These are phyloP conservation scores for Trypanosoma melophagium DNA, from an alignment of 208 protist genomes.

Conservation along the genomic window DNA sequence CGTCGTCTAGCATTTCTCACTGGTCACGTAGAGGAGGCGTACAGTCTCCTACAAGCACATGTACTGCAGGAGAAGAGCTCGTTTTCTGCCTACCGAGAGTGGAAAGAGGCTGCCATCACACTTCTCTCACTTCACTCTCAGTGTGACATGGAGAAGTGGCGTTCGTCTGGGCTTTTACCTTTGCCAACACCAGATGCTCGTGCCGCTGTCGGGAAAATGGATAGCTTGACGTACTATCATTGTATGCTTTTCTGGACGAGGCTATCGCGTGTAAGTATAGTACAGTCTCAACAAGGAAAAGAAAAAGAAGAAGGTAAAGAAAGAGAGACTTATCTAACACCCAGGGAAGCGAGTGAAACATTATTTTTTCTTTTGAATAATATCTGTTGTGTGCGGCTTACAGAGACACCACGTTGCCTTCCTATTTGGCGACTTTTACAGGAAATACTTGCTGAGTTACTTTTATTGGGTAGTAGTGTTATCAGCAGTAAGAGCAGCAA, in stretches of 20 bases:
- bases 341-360: conserved; percentile 28
- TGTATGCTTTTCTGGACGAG: conserved; percentile 23
- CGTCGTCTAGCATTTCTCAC: conserved; percentile 19
- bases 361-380: conserved; percentile 51
- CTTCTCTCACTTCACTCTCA: conserved; percentile 14
- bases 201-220: conserved; percentile 2
- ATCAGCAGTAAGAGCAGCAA: no score
- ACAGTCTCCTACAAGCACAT: conserved; percentile 8
- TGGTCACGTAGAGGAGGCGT: conserved; percentile 11
- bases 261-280: not conserved
- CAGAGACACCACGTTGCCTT: conserved; percentile 45
- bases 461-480: not conserved
- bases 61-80: conserved; percentile 17
- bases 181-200: conserved; percentile 2
- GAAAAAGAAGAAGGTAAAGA: no score
- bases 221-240: conserved; percentile 13
- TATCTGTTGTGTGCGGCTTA: conserved; percentile 42
- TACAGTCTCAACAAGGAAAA: no score
- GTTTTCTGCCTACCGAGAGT: conserved; percentile 39
- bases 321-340: not conserved
- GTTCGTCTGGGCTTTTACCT: conserved; percentile 25
- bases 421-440: conserved; percentile 53
- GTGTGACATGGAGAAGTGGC: not conserved
- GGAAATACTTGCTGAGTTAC: conserved; percentile 21
- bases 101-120: conserved; percentile 50